Evolutionary conservation across 164 flowering plant genomes (phyloP).

Genomic region (Umbellularia californica): DNA sequence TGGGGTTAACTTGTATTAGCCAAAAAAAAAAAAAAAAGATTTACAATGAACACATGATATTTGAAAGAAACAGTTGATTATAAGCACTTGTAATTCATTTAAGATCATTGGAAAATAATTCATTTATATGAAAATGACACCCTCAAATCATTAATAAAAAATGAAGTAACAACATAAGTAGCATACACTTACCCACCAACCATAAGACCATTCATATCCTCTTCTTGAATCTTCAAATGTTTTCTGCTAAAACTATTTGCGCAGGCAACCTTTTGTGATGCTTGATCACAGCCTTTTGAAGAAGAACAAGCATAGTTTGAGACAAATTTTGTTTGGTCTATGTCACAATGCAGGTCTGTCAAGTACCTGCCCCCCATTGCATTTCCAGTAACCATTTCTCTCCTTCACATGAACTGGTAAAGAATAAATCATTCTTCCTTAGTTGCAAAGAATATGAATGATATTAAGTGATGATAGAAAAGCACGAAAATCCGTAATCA

Average conservation of each 20-base stretch:
- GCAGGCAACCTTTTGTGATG: neutral
- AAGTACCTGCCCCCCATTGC: neutral
- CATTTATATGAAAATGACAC: too few species aligned
- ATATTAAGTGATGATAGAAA: neutral
- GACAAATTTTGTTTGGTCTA: neutral
- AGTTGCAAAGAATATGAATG: neutral
- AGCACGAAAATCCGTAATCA: neutral
- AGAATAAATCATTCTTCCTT: neutral
- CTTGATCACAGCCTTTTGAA: conserved; percentile 7
- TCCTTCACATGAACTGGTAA: neutral
- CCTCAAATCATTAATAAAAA: neutral
- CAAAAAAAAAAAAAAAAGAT: neutral
- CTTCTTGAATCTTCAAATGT: neutral
- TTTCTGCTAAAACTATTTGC: neutral
- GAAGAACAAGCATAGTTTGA: neutral
- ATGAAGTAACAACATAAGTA: neutral
- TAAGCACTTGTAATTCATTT: neutral
- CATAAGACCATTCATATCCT: neutral
- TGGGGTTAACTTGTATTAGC: too few species aligned
- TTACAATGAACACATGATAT: neutral
- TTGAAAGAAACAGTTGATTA: neutral
- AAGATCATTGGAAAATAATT: too few species aligned
- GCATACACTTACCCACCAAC: conserved; percentile 11
- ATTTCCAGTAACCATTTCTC: neutral
- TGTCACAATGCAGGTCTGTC: neutral